These are phyloP conservation scores for Pulicaria dysenterica DNA, from an alignment of 129 eudicot genomes.

Conservation along the genomic window DNA sequence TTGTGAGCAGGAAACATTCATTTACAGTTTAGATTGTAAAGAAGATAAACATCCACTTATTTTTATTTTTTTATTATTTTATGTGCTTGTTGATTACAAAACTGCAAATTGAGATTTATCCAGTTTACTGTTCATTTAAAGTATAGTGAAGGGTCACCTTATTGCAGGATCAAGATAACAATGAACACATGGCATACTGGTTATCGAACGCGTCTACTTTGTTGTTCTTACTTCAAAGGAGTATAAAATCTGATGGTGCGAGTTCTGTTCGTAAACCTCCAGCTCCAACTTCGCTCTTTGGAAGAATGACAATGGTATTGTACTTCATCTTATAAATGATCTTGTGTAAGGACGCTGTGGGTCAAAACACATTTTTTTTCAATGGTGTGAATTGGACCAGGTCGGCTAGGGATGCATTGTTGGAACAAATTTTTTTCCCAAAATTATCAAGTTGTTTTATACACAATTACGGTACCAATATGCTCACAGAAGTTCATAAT, in stretches of 20 bases:
- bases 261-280: slow-evolving; percentile 68
- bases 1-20: background rate
- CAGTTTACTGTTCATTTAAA: background rate
- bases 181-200: slow-evolving; percentile 48
- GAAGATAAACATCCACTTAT: background rate
- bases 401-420: background rate
- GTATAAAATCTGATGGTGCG: slow-evolving; percentile 67
- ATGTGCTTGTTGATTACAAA: background rate
- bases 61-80: background rate
- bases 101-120: slow-evolving; percentile 10
- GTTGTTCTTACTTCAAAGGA: slow-evolving; percentile 71
- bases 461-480: background rate
- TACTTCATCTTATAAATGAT: background rate
- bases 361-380: background rate
- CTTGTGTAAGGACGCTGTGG: background rate
- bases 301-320: slow-evolving; percentile 90
- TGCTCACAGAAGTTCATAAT: background rate
- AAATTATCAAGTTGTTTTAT: background rate
- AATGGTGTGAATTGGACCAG: background rate
- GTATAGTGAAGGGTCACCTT: slow-evolving; percentile 11
- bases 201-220: slow-evolving; percentile 42
- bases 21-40: background rate
- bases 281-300: slow-evolving; percentile 79
- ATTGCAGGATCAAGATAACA: slow-evolving; percentile 45
- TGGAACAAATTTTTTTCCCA: background rate